Conservation (phyloP, 1,284 basidiomycete genomes). For the Cystobasidium slooffiae region DNA sequence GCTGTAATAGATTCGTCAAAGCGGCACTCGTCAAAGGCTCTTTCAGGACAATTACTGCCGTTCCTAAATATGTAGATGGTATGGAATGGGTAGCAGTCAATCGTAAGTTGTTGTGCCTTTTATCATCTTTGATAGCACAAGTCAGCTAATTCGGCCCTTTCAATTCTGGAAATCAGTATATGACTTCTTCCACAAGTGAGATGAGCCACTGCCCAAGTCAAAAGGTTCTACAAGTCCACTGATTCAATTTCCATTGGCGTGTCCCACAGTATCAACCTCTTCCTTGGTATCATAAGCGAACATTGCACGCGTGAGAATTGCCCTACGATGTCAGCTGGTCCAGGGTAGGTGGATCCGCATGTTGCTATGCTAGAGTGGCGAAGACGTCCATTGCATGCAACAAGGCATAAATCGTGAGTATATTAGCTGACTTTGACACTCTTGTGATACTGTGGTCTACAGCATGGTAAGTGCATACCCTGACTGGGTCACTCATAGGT, state of each 20-base stretch:
- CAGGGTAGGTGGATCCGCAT: conserved; percentile 65
- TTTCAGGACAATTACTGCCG: conserved; percentile 97
- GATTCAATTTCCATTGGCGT: conserved; percentile 51
- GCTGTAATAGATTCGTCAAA: conserved; percentile 71
- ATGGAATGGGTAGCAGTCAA: conserved; percentile 99
- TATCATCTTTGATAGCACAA: background rate
- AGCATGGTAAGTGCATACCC: conserved; percentile 31
- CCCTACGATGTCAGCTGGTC: conserved; percentile 91
- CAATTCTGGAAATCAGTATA: conserved; percentile 65
- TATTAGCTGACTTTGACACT: conserved; percentile 7
- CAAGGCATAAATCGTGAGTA: background rate
- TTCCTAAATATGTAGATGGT: conserved; percentile 95
- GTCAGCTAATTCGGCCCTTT: background rate
- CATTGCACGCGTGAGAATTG: conserved; percentile 89
- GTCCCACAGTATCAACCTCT: conserved; percentile 95
- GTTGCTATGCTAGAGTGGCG: background rate
- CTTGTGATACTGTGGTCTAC: no score
- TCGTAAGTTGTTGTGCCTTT: conserved; percentile 64
- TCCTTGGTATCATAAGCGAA: conserved; percentile 93
- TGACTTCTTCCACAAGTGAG: conserved; percentile 65
- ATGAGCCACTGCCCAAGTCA: background rate
- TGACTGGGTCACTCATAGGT: background rate
- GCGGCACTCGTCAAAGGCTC: conserved; percentile 96
- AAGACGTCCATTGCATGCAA: background rate
- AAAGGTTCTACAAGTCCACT: background rate